phyloP scores from a whole-genome alignment of 768 basidiomycete genomes.

The Panaeolus cyanescens region DNA sequence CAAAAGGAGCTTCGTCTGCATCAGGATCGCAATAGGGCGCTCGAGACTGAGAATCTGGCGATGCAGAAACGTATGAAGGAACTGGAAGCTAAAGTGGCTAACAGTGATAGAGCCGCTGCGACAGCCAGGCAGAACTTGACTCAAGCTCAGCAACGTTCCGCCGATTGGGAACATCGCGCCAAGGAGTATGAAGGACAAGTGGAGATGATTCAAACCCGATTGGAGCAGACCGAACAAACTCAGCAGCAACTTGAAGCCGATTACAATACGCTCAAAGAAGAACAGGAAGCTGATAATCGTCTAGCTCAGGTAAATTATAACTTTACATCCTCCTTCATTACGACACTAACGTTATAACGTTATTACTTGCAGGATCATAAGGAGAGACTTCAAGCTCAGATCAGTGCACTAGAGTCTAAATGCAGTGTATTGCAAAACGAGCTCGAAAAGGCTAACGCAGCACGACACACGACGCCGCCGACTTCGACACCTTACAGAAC shows the following conservation, averaged over 20 bases:
- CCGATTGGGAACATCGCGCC: conserved; percentile 81
- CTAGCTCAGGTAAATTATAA: conserved; percentile 54
- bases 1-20: conserved; percentile 66
- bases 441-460: conserved; percentile 47
- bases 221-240: conserved; percentile 69
- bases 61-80: conserved; percentile 78
- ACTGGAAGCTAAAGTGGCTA: conserved; percentile 60
- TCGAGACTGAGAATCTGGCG: conserved; percentile 68
- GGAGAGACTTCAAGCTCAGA: conserved; percentile 66
- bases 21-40: conserved; percentile 60
- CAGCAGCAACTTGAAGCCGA: conserved; percentile 72
- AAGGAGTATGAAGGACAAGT: conserved; percentile 70
- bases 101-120: conserved; percentile 59
- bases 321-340: neutral
- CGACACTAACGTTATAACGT: neutral
- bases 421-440: conserved; percentile 59
- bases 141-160: conserved; percentile 75
- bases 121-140: conserved; percentile 63
- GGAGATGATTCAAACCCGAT: conserved; percentile 55
- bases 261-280: conserved; percentile 68
- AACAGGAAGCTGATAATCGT: conserved; percentile 71
- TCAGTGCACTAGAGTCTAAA: conserved; percentile 61
- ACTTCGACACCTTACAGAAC: conserved; percentile 39
- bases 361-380: conserved; percentile 61
- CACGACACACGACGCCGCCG: conserved; percentile 13